phyloP scores from a whole-genome alignment of 129 eudicot species.

The Flaveria trinervia region DNA sequence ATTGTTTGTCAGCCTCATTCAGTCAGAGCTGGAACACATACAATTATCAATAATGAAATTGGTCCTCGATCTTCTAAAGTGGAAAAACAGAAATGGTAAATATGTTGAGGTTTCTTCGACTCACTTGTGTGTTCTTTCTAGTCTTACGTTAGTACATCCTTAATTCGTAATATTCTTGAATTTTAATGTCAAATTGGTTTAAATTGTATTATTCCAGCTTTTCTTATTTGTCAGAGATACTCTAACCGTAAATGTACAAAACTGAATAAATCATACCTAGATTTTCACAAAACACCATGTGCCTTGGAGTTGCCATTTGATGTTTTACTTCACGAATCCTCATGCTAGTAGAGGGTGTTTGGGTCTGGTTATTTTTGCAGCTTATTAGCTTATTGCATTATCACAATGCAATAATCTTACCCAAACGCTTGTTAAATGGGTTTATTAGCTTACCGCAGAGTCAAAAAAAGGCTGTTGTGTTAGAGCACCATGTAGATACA shows the following conservation, averaged over 20 bases:
- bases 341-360: neutral
- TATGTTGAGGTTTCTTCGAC: conserved; percentile 15
- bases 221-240: conserved; percentile 1
- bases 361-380: neutral
- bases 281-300: neutral
- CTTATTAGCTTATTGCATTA: conserved; percentile 11
- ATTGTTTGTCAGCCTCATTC: conserved; percentile 60
- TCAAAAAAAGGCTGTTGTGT: neutral
- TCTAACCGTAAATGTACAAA: neutral
- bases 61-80: conserved; percentile 57
- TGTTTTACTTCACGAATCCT: conserved; percentile 11
- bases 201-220: neutral
- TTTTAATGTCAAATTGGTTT: neutral
- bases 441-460: neutral
- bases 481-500: neutral
- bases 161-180: neutral
- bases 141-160: conserved; percentile 8
- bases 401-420: neutral
- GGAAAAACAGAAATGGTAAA: conserved; percentile 81
- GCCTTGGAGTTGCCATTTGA: conserved; percentile 17
- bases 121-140: neutral
- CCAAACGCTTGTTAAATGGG: neutral
- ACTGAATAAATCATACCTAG: neutral
- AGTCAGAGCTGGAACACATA: conserved; percentile 81
- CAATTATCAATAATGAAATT: conserved; percentile 55